Evolutionary conservation across 306 rosid genomes (phyloP), one percentile per base, ranked within the genome.

Genomic region (Mimosa pudica): DNA sequence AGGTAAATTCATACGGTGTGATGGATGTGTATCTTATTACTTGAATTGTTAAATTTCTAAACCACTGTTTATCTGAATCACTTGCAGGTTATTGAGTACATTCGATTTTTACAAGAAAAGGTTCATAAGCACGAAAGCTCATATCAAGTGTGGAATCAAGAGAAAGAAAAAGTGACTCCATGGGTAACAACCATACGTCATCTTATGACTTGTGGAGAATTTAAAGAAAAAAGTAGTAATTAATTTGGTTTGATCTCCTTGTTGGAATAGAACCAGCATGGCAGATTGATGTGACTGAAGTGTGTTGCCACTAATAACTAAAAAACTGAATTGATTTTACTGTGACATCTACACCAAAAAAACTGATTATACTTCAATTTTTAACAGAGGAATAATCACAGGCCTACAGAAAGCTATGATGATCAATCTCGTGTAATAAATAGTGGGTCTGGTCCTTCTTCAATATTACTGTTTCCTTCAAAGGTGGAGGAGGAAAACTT

Each of bases 71-170:
- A 70, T 66, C 74, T 80, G 72, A 75, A 74, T 63, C 66, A 18
- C 66, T 64, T 78, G 32, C 82, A 96, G 99, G 99, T 96, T 66
- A 87, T 96, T 60, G 98, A 96, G 81, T 93, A 96, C 82, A 91
- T 96, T 84, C 97, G 91, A 70, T 93, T 88, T 84, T 84, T 96
- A 80, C 99, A 93, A 82, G 96, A 96, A 80, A 93, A 92, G 57
- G 98, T 93, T 75, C 89, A 87, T 33, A 91, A 89, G 84, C 86
- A 81, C 74, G 99, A 96, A 85, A 91, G 91, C 36, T 83, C 99
- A 30, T 89, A 58, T 79, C 97, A 88, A 80, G 96, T 90, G 70
- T 91, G 97, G 99, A 89, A 79, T 81, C 86, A 80, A 47, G 96
- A 93, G 80, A 84, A 89, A 13, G 85, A 81, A 18, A 93, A 89